phyloP scores from a whole-genome alignment of 2,329 filamentous ascomycete genomes.

The Verticillium nubilum region DNA sequence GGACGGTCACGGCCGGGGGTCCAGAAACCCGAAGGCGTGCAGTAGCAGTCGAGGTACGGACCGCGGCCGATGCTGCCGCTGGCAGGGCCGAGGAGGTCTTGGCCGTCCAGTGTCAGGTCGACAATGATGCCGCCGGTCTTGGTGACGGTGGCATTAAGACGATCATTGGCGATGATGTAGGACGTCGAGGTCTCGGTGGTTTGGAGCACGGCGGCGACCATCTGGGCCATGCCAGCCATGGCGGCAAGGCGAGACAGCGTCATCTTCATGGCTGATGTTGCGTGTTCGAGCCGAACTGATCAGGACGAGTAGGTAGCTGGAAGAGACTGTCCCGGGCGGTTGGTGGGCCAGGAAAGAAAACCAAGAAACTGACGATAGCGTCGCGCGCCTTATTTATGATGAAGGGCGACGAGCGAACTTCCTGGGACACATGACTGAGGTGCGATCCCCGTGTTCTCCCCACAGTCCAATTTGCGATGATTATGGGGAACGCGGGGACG shows the following conservation, averaged over 20 bases:
- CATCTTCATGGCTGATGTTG: not conserved
- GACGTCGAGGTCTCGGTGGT: constrained; percentile 27
- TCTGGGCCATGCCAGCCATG: not conserved
- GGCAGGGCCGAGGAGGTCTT: constrained; percentile 40
- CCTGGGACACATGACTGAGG: not conserved
- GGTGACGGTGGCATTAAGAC: constrained; percentile 28
- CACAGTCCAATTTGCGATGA: not conserved
- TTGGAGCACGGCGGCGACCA: constrained; percentile 19
- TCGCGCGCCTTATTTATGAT: not conserved
- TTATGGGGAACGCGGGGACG: not conserved
- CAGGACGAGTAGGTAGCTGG: not conserved
- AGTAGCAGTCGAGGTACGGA: constrained; percentile 57
- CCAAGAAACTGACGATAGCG: not conserved
- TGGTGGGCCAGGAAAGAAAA: not conserved
- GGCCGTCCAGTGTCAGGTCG: constrained; percentile 25
- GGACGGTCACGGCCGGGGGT: constrained; percentile 45
- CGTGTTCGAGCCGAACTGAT: not conserved
- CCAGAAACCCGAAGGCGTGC: constrained; percentile 48
- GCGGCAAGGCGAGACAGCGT: not conserved
- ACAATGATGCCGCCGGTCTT: constrained; percentile 31
- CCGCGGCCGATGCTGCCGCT: constrained; percentile 40
- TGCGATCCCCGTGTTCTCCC: not conserved
- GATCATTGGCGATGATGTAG: constrained; percentile 30
- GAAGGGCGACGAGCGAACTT: not conserved
- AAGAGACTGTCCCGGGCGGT: not conserved